Evolutionary conservation across 768 basidiomycete species (phyloP).

Genomic region (Mrakia hoshinonis): DNA sequence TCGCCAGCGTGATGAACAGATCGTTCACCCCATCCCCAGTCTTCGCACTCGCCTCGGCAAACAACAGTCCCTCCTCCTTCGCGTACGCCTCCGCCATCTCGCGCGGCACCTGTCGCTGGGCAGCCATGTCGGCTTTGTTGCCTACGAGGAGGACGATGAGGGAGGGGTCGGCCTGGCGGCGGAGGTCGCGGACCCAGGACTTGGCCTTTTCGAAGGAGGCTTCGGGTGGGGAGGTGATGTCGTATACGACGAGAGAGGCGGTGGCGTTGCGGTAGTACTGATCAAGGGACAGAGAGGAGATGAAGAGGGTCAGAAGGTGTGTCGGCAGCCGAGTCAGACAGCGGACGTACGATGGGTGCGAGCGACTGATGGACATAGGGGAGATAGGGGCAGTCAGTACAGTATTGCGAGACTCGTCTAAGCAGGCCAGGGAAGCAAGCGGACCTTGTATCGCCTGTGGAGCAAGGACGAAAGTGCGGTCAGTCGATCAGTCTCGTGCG

Average conservation of each 20-base stretch:
- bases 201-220: constrained; percentile 57
- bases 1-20: constrained; percentile 46
- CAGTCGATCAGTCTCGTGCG: not conserved
- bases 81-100: constrained; percentile 90
- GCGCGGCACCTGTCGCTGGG: constrained; percentile 29
- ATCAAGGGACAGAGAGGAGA: not conserved
- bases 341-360: not conserved
- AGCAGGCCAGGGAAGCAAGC: not conserved
- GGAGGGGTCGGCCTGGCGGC: constrained; percentile 92
- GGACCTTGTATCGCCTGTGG: constrained; percentile 8
- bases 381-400: not conserved
- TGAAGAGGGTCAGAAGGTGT: constrained; percentile 52
- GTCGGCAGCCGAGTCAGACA: constrained; percentile 43
- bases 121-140: constrained; percentile 74
- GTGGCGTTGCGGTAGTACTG: constrained; percentile 79
- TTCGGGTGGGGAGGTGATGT: constrained; percentile 69
- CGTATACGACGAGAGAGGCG: constrained; percentile 63
- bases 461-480: not conserved
- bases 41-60: constrained; percentile 87
- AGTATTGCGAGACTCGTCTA: too few species aligned
- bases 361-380: not conserved
- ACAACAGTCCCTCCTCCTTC: constrained; percentile 84
- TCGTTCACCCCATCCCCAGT: constrained; percentile 75
- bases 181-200: constrained; percentile 91
- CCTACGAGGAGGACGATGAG: constrained; percentile 95